Base-by-base conservation (phyloP, 2,329 filamentous ascomycete genomes). In the Scytalidium sp. region DNA sequence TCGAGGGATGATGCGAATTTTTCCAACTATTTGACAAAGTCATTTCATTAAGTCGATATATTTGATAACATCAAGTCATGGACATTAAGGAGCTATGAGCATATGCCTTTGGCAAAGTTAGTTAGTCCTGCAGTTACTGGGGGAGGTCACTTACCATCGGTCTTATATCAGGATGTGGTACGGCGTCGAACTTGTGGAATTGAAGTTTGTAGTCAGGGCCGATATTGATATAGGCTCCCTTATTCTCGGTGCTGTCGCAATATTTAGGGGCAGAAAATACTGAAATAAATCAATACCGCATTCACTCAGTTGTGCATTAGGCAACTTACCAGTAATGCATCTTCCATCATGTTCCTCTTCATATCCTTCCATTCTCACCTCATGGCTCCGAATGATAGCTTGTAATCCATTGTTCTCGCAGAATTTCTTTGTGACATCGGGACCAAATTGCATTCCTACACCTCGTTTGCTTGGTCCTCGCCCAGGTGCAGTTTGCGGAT, bases 351-450 rank as follows among this genome's bases (percentile, higher is more conserved):
- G 94, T 76, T 99, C 93, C 59, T 96, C 88, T 68, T 99, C 93
- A 65, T 97, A 99, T n/a, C 94, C 94, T 53, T 94, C 92, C 94
- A 99, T 99, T 61, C 94, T 85, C 22, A 99, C 94, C 70, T 99
- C 94, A 73, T 99, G 94, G 64, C 91, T 96, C 61, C 94, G 87
- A 62, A 99, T 99, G 57, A 99, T 87, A 42, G 94, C 94, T 57
- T 96, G 88, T 39, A 99, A 79, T 0, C 90, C 89, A 70, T 99
- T 99, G 71, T 87, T 91, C 62, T 99, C 92, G 67, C 94, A 99
- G 79, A 99, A 99, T 45, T 84, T 81, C 75, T 95, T 96, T 19
- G 94, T 99, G 51, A 99, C 84, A 66, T 99, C 94, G 0, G 94
- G 94, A 1, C 94, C 94, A 62, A 99, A 99, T 67, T 97, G 92